These are phyloP conservation scores for Asterella californica DNA, from an alignment of 225 moss, liverwort and hornwort genomes.

Conservation along the genomic window DNA sequence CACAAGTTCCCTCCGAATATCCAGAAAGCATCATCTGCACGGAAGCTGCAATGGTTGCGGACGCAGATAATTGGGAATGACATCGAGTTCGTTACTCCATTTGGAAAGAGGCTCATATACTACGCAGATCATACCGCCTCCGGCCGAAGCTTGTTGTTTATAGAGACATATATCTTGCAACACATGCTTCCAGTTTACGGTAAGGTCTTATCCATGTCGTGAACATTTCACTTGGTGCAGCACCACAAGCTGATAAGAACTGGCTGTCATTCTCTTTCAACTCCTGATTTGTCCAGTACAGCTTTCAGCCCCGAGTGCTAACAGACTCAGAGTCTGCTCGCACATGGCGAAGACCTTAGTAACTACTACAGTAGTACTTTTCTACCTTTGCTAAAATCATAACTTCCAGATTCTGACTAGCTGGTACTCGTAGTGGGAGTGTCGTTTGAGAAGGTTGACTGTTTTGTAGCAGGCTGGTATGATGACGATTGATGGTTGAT, in stretches of 20 bases:
- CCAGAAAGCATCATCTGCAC: neutral
- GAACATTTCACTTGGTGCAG: neutral
- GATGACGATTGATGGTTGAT: neutral
- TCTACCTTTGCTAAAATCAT: no score
- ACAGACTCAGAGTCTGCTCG: no score
- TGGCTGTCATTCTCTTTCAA: no score
- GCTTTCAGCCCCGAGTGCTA: no score
- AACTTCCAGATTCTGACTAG: no score
- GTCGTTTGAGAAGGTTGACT: no score
- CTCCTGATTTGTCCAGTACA: no score
- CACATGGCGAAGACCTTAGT: no score
- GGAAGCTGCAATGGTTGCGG: slow-evolving; percentile 34
- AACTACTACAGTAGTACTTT: no score
- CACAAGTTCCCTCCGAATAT: neutral
- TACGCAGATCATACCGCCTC: slow-evolving; percentile 51
- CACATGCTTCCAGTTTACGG: slow-evolving; percentile 42
- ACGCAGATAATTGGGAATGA: slow-evolving; percentile 36
- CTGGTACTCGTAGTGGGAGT: neutral
- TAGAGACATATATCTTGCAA: slow-evolving; percentile 35
- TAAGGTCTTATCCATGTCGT: neutral
- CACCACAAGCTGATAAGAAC: neutral
- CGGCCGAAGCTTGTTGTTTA: slow-evolving; percentile 32
- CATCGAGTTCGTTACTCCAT: slow-evolving; percentile 31
- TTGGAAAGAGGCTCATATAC: slow-evolving; percentile 32
- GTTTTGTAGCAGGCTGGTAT: neutral